Evolutionary conservation across 2,329 filamentous ascomycete genomes (phyloP), one percentile per base, ranked within the genome.

Genomic region (Ophiocordyceps camponoti-leonardi): DNA sequence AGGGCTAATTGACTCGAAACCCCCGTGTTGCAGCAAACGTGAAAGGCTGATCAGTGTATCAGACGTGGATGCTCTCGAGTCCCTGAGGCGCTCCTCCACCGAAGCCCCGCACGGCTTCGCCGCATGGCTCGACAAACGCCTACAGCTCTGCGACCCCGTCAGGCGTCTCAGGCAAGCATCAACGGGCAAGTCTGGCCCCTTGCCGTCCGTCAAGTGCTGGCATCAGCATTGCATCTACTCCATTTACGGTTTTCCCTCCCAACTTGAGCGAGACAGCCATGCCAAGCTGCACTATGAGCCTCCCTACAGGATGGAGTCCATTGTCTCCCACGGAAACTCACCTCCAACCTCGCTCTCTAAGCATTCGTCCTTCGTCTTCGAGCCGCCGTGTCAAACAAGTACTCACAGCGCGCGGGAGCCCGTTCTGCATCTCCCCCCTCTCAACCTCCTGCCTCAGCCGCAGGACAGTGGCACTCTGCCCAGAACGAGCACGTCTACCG

Each of bases 161-260:
- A 65, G 64, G 22, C 59, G 35, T 44, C 37, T 39, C 39, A 47
- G 41, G 35, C 46, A 43, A 39, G 35, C 41, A 16, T 46, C 43
- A 45, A 42, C 47, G 30, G 30, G 44, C 42, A n/a, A 41, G 31
- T 41, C 19, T 41, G 11, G 45, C 43, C 42, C 43, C 43, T 45
- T 50, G 44, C 56, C 53, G 28, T 53, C 69, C 12, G 69, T 69
- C 56, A 77, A 73, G 56, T 78, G 74, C 56, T 68, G 63, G 58
- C 63, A 76, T 49, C 68, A 75, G 45, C 63, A 63, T 46, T 78
- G 74, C 52, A 58, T 73, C 48, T 68, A 73, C 55, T 77, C 75
- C 56, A 68, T 77, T 35, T 78, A 77, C 50, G 74, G 74, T 28
- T 76, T 77, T 53, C 54, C 62, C 33, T 68, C 64, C 47, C 61